Conservation (phyloP, 495 filamentous ascomycete genomes). For the Sabuloglossum arenarium region DNA sequence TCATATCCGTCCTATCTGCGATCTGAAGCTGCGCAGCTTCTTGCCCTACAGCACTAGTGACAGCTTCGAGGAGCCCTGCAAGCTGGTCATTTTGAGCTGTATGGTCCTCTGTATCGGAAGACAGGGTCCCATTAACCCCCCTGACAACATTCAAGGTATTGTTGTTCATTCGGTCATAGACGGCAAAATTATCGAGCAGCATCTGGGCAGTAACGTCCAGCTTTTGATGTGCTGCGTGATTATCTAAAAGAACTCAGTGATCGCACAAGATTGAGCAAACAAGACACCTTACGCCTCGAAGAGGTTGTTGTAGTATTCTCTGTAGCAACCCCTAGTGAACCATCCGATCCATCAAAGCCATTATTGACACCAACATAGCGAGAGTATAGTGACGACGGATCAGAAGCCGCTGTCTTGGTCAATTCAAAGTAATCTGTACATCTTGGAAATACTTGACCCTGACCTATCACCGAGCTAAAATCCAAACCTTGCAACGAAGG, state of each 20-base stretch:
- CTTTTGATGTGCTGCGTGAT: not conserved
- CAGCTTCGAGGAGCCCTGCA: conserved; percentile 3
- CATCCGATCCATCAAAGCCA: not conserved
- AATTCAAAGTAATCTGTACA: not conserved
- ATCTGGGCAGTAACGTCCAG: not conserved
- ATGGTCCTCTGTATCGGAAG: not conserved
- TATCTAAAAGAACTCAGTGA: not conserved
- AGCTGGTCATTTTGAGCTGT: not conserved
- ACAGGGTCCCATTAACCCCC: not conserved
- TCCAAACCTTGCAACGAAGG: not conserved
- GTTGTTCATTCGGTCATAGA: not conserved
- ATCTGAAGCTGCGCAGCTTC: not conserved
- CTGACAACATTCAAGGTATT: not conserved
- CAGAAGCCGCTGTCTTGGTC: not conserved
- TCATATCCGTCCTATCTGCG: not conserved
- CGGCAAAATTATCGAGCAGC: not conserved
- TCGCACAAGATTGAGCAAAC: not conserved
- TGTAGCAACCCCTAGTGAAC: not conserved
- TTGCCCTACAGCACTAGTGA: conserved; percentile 1
- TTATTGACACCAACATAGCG: not conserved
- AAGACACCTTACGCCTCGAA: not conserved
- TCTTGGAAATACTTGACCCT: not conserved
- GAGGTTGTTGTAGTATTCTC: not conserved
- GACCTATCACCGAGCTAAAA: not conserved
- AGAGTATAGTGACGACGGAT: not conserved